Evolutionary conservation across 345 rosid species (phyloP).

Genomic region (Eucalyptus virginea): DNA sequence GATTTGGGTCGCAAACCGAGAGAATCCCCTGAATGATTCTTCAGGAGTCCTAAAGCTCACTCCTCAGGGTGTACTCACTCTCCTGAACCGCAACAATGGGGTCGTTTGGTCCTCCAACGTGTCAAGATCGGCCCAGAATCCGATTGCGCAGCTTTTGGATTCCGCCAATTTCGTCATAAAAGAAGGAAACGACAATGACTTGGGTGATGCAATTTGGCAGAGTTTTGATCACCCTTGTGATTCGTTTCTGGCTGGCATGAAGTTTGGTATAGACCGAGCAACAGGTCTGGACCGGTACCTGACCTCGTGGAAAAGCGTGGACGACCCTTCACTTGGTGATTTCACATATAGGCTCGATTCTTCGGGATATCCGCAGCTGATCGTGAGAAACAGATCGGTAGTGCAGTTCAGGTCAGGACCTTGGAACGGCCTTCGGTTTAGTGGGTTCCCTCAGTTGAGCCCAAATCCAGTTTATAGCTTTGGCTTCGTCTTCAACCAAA

Average conservation of each 20-base stretch:
- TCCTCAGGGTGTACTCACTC: background rate
- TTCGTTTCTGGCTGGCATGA: constrained; percentile 35
- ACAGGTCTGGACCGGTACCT: constrained; percentile 6
- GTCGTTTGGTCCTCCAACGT: constrained; percentile 17
- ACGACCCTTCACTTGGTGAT: constrained; percentile 23
- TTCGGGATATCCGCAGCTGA: constrained; percentile 26
- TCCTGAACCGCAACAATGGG: background rate
- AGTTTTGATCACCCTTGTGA: constrained; percentile 40
- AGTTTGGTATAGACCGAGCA: constrained; percentile 15
- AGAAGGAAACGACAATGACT: background rate
- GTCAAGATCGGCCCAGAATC: background rate
- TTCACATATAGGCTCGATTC: constrained; percentile 7
- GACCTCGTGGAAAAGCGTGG: constrained; percentile 20
- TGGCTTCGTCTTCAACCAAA: constrained; percentile 9
- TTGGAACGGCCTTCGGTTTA: constrained; percentile 39
- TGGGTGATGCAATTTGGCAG: constrained; percentile 19
- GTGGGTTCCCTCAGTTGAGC: constrained; percentile 26
- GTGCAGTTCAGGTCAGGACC: constrained; percentile 15
- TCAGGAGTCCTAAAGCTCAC: constrained; percentile 10
- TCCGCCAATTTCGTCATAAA: constrained; percentile 26
- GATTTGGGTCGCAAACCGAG: constrained; percentile 36
- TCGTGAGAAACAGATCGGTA: background rate
- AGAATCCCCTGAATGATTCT: constrained; percentile 5
- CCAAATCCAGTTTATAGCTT: constrained; percentile 1
- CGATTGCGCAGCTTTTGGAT: constrained; percentile 21